phyloP scores from a whole-genome alignment of 2,329 filamentous ascomycete species.

The Xylariales sp. region DNA sequence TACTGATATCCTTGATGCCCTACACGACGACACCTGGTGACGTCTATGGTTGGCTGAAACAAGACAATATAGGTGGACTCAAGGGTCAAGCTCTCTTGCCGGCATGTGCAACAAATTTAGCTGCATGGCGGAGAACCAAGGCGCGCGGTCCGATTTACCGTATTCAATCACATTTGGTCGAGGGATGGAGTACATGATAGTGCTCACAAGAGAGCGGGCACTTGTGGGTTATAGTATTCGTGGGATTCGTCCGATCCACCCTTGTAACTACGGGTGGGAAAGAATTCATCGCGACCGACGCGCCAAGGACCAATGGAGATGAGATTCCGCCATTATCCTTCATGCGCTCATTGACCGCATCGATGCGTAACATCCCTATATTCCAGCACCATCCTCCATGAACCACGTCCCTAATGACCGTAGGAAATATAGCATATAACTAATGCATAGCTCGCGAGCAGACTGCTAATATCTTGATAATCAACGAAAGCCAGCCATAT shows the following conservation, averaged over 20 bases:
- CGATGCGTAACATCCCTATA: slow-evolving; percentile 17
- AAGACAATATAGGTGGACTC: too few species aligned
- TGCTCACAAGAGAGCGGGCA: background rate
- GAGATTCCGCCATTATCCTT: slow-evolving; percentile 6
- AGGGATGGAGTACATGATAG: background rate
- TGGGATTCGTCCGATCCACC: slow-evolving; percentile 7
- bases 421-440: slow-evolving; percentile 32
- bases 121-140: too few species aligned
- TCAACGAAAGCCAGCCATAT: slow-evolving; percentile 27
- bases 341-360: slow-evolving; percentile 22
- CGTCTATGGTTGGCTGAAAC: too few species aligned
- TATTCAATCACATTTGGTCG: background rate
- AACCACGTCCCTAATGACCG: slow-evolving; percentile 12
- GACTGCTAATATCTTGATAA: slow-evolving; percentile 23
- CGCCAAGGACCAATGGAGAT: slow-evolving; percentile 3
- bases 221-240: background rate
- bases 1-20: too few species aligned
- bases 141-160: too few species aligned
- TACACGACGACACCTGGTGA: too few species aligned
- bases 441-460: slow-evolving; percentile 27
- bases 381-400: background rate
- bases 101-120: too few species aligned
- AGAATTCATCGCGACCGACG: background rate
- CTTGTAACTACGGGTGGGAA: background rate
- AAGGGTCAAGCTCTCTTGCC: too few species aligned